Evolutionary conservation across 1,284 basidiomycete species (phyloP), one percentile per base, ranked within the genome.

Genomic region (Filobasidium uniguttulatum): DNA sequence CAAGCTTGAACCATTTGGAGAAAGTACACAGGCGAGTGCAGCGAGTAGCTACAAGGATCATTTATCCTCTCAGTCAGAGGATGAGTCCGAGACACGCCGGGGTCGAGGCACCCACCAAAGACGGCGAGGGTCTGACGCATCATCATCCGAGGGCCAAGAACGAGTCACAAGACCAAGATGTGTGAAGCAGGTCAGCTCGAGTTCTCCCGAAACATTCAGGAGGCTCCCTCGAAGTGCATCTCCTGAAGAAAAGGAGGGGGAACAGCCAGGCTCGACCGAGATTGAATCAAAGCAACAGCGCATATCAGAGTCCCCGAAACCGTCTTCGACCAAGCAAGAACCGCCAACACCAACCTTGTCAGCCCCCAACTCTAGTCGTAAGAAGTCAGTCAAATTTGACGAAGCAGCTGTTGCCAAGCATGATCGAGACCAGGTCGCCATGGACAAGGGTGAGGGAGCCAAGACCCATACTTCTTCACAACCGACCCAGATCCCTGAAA

Each of bases 341-440:
- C n/a, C n/a, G n/a, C n/a, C n/a, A n/a, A n/a, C n/a, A n/a, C n/a
- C n/a, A n/a, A n/a, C n/a, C n/a, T n/a, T n/a, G n/a, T n/a, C n/a
- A n/a, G n/a, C n/a, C n/a, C 31, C 31, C n/a, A n/a, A n/a, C 10
- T 33, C 31, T n/a, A n/a, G n/a, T n/a, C n/a, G n/a, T n/a, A 57
- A 50, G 56, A 44, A 47, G 45, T 22, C 14, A 17, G 31, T 41
- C 28, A 30, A 46, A 29, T 23, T 31, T n/a, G 37, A 29, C 6
- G 49, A 29, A 28, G 19, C 36, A 9, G 33, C 19, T 25, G 30
- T 35, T 10, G 20, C 31, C 9, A 57, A 53, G 46, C 47, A 43
- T 6, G 60, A 56, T 38, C 64, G 63, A 50, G 60, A 62, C 33
- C 62, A 65, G 43, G 59, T 59, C n/a, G 17, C 47, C 10, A 47